Percentiles rank a stretch among this genome's conserved stretches.
Conservation (phyloP, 371 early-diverging fungal genomes). For the Mucor circinelloides region DNA sequence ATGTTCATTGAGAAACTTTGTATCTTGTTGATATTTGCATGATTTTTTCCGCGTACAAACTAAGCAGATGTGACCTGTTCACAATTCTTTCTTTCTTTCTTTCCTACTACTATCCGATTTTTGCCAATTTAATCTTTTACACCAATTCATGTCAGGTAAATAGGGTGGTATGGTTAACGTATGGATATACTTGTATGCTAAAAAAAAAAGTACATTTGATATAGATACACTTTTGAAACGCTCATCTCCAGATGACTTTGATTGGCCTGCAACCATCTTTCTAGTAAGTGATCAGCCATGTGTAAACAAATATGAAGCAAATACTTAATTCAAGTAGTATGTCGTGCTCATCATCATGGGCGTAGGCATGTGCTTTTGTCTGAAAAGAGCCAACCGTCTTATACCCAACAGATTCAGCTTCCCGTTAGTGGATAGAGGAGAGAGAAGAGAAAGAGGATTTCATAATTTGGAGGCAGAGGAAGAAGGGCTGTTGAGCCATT, state of each 20-base stretch:
- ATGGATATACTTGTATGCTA: too few relatives aligned
- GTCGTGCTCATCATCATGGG: slow-evolving; percentile 31
- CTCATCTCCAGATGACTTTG: slow-evolving; percentile 33
- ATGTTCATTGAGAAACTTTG: too few relatives aligned
- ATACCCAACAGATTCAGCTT: slow-evolving; percentile 47
- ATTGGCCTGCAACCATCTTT: slow-evolving; percentile 37
- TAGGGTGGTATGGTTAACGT: background rate
- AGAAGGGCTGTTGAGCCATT: slow-evolving; percentile 32
- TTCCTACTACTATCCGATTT: background rate
- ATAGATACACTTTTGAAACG: slow-evolving; percentile 13
- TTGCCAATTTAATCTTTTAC: background rate
- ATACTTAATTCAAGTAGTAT: slow-evolving; percentile 20
- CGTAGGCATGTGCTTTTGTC: slow-evolving; percentile 46
- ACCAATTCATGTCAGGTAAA: background rate
- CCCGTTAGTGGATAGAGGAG: slow-evolving; percentile 31
- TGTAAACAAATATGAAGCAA: too few relatives aligned
- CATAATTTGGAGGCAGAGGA: slow-evolving; percentile 33
- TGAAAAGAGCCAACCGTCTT: slow-evolving; percentile 41
- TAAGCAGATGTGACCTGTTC: too few relatives aligned
- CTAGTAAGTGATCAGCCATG: slow-evolving; percentile 22
- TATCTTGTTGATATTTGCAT: too few relatives aligned
- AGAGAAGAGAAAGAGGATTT: slow-evolving; percentile 17
- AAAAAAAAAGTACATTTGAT: too few relatives aligned
- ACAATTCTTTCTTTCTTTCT: too few relatives aligned
- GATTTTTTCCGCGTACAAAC: too few relatives aligned